Percentiles rank a stretch among this genome's conserved stretches.
phyloP scores from a whole-genome alignment of 192 early-diverging fungal genomes.

The Pecoramyces ruminantium region DNA sequence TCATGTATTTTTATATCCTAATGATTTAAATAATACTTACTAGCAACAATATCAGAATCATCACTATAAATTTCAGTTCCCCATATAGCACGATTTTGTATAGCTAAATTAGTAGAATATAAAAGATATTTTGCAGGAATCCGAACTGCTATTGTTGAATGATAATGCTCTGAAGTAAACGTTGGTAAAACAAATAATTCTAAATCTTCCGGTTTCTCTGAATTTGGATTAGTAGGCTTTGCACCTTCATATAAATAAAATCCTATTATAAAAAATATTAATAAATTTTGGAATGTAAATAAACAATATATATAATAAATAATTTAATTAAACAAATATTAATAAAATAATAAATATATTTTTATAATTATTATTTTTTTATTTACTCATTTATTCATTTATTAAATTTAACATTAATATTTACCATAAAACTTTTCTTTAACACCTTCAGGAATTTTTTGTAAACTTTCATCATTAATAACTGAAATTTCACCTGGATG shows the following conservation, averaged over 20 bases:
- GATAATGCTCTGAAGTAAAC: conserved; percentile 20
- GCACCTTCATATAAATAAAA: conserved; percentile 18
- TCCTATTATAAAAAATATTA: conserved; percentile 5
- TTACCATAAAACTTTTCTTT: conserved; percentile 10
- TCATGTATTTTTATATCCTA: no score
- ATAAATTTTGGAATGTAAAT: no score
- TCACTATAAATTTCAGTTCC: conserved; percentile 74
- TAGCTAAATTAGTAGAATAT: conserved; percentile 36
- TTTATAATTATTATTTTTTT: no score
- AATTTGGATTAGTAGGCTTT: conserved; percentile 6
- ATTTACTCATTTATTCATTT: no score
- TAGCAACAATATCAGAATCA: conserved; percentile 67
- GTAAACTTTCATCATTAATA: conserved; percentile 17
- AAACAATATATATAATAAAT: no score
- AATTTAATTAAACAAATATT: no score
- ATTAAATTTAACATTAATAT: background rate
- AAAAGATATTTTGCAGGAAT: conserved; percentile 43
- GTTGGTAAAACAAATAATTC: conserved; percentile 24
- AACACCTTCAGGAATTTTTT: conserved; percentile 1
- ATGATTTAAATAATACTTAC: conserved; percentile 26
- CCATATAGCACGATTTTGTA: conserved; percentile 51
- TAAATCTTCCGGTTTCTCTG: conserved; percentile 9
- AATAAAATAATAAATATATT: no score
- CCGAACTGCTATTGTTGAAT: conserved; percentile 43
- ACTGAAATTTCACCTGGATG: conserved; percentile 16